phyloP scores from a whole-genome alignment of 805 yeast genomes.

The Ogataea degrootiae region DNA sequence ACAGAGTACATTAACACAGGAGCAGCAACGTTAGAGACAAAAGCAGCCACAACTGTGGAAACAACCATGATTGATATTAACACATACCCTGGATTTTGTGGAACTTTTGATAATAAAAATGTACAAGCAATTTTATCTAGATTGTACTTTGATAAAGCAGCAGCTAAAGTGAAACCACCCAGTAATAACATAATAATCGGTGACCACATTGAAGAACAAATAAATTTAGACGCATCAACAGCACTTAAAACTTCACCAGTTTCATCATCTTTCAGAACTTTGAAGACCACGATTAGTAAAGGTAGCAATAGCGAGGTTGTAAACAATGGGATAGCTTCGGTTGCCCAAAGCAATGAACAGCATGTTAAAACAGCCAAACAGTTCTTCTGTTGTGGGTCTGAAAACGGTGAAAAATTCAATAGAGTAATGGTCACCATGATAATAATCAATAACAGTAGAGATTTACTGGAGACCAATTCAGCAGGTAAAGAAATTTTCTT shows the following conservation, averaged over 20 bases:
- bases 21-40: slow-evolving; percentile 97
- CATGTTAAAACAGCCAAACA: slow-evolving; percentile 81
- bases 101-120: slow-evolving; percentile 73
- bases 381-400: slow-evolving; percentile 58
- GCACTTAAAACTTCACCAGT: slow-evolving; percentile 52
- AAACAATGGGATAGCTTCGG: slow-evolving; percentile 88
- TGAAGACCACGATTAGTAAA: slow-evolving; percentile 65
- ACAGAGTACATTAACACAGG: slow-evolving; percentile 91
- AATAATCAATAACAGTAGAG: slow-evolving; percentile 45
- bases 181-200: slow-evolving; percentile 84
- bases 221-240: slow-evolving; percentile 68
- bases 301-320: slow-evolving; percentile 86
- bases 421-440: slow-evolving; percentile 43
- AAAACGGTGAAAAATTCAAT: slow-evolving; percentile 52
- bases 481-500: slow-evolving; percentile 29
- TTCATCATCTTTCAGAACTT: slow-evolving; percentile 57
- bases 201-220: slow-evolving; percentile 89
- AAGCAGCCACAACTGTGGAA: slow-evolving; percentile 82
- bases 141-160: slow-evolving; percentile 86
- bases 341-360: slow-evolving; percentile 90
- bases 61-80: slow-evolving; percentile 80
- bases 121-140: slow-evolving; percentile 85
- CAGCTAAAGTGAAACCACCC: slow-evolving; percentile 95
- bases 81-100: slow-evolving; percentile 77
- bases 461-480: slow-evolving; percentile 32